A percentile compares a stretch with the other conserved stretches of the same genome.
These are phyloP conservation scores for Pythium utonaiense DNA, from an alignment of 352 stramenopile species.

Conservation along the genomic window DNA sequence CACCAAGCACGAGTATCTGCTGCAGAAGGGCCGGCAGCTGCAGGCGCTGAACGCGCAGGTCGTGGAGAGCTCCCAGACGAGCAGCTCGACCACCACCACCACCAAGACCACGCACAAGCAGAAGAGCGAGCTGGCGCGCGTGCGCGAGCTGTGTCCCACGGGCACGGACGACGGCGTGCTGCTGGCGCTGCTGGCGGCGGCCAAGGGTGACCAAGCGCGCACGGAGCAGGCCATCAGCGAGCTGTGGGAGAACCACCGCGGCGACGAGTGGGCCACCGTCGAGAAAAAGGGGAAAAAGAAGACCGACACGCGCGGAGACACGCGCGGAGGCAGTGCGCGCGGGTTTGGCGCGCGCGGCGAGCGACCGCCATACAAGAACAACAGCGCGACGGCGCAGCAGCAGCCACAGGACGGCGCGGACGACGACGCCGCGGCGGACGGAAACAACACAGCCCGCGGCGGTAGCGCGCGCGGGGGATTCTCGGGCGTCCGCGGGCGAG, in stretches of 20 bases:
- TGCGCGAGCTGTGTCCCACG: slow-evolving; percentile 78
- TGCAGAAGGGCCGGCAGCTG: slow-evolving; percentile 80
- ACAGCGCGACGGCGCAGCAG: not conserved
- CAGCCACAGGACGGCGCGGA: slow-evolving; percentile 13
- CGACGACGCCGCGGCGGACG: not conserved
- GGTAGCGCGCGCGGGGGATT: slow-evolving; percentile 23
- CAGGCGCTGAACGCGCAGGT: slow-evolving; percentile 64
- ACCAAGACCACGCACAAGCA: slow-evolving; percentile 31
- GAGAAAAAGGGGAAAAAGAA: slow-evolving; percentile 83
- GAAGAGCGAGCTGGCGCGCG: slow-evolving; percentile 68
- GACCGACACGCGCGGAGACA: not conserved
- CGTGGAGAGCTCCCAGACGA: slow-evolving; percentile 29
- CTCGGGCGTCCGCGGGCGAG: slow-evolving; percentile 48
- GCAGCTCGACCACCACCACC: not conserved
- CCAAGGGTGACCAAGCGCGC: slow-evolving; percentile 66
- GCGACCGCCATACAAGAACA: slow-evolving; percentile 2
- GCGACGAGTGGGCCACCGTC: slow-evolving; percentile 75
- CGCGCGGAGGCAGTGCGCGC: not conserved
- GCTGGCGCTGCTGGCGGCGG: slow-evolving; percentile 57
- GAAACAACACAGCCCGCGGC: not conserved
- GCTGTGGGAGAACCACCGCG: slow-evolving; percentile 80
- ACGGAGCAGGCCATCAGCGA: slow-evolving; percentile 79
- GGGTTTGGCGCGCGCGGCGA: not conserved
- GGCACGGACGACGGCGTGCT: slow-evolving; percentile 77
- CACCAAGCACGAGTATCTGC: slow-evolving; percentile 74